Conservation (phyloP, 2,329 filamentous ascomycete species). For the Trichoderma atrobrunneum region DNA sequence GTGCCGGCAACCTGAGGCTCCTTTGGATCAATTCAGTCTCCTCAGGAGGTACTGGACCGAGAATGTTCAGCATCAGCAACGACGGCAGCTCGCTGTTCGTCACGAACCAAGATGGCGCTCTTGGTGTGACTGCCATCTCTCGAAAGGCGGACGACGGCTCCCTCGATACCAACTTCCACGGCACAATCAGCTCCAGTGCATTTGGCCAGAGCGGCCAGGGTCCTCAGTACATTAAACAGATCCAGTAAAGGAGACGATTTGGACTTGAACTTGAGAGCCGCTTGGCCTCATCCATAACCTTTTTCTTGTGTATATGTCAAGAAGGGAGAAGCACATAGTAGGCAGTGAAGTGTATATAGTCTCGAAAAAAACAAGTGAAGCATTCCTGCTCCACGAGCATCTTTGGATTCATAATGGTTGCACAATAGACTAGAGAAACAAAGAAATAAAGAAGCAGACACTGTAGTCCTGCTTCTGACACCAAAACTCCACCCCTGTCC, state of each 20-base stretch:
- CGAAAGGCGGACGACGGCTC: slow-evolving; percentile 4
- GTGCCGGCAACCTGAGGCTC: slow-evolving; percentile 30
- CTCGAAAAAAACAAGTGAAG: not conserved
- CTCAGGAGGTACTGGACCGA: slow-evolving; percentile 40
- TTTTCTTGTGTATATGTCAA: not conserved
- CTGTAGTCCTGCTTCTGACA: not conserved
- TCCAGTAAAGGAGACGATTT: not conserved
- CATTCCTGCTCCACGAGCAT: not conserved
- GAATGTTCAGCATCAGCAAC: slow-evolving; percentile 45
- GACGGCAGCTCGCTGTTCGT: slow-evolving; percentile 42
- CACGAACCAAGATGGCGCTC: slow-evolving; percentile 45
- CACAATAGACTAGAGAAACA: not conserved
- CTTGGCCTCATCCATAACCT: not conserved
- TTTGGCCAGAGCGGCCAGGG: slow-evolving; percentile 8
- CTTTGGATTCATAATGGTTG: not conserved
- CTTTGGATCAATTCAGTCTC: slow-evolving; percentile 34
- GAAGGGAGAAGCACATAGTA: not conserved
- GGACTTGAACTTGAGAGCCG: not conserved
- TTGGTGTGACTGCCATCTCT: slow-evolving; percentile 40
- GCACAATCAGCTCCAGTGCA: not conserved
- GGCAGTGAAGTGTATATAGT: not conserved
- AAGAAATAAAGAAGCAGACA: not conserved
- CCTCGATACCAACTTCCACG: not conserved
- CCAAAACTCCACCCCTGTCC: not conserved
- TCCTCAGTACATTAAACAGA: slow-evolving; percentile 15